Conservation (phyloP, 2,329 filamentous ascomycete species). For the Beauveria sp. region DNA sequence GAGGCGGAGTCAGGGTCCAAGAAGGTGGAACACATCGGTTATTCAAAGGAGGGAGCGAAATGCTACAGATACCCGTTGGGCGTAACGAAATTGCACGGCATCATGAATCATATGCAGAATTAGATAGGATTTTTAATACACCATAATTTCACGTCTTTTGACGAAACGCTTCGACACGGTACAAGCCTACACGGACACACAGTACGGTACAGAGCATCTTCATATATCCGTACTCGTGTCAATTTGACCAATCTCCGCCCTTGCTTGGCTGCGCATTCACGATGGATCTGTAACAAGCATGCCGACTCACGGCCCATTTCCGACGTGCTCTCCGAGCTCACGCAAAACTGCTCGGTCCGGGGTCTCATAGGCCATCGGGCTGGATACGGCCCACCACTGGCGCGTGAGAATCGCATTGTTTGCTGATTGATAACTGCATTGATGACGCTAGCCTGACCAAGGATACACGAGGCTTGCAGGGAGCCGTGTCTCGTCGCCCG, state of each 20-base stretch:
- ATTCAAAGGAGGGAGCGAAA: background rate
- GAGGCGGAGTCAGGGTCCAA: background rate
- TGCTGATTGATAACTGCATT: constrained; percentile 26
- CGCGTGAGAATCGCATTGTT: constrained; percentile 16
- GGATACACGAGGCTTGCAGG: constrained; percentile 11
- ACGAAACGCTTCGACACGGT: background rate
- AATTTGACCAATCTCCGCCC: background rate
- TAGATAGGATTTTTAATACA: background rate
- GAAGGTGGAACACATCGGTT: background rate
- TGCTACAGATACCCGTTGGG: background rate
- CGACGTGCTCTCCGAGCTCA: constrained; percentile 18
- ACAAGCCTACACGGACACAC: background rate
- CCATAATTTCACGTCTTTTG: background rate
- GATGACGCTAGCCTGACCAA: constrained; percentile 17
- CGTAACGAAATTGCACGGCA: constrained; percentile 4
- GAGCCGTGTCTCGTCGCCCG: too few relatives aligned
- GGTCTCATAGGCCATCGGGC: constrained; percentile 9
- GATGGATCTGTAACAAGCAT: constrained; percentile 2
- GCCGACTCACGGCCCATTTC: constrained; percentile 9
- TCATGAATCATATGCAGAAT: background rate
- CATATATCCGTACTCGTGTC: too few relatives aligned
- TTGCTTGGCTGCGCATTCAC: background rate
- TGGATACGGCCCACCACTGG: constrained; percentile 17
- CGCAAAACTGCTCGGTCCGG: constrained; percentile 11
- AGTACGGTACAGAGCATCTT: background rate